phyloP scores from a whole-genome alignment of 2,329 filamentous ascomycete genomes.

The Malbranchea zuffiana region DNA sequence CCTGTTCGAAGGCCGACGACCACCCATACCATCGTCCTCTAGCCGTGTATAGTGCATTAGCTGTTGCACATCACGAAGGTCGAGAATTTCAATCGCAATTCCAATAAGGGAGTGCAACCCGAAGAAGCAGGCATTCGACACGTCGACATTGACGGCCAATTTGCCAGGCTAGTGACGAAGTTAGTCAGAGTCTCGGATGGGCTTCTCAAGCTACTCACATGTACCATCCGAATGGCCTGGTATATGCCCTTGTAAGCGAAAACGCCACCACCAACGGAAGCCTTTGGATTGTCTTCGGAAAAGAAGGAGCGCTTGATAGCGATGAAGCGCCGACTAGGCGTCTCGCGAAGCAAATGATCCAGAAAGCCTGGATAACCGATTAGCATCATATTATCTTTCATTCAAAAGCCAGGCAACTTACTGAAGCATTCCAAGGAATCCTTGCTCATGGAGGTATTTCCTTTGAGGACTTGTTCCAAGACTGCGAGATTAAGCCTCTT shows the following conservation, averaged over 20 bases:
- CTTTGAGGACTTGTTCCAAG: slow-evolving; percentile 55
- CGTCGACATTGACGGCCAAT: slow-evolving; percentile 77
- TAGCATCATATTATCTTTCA: slow-evolving; percentile 3
- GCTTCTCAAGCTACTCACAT: slow-evolving; percentile 33
- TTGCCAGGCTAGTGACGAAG: slow-evolving; percentile 41
- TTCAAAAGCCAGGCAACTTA: slow-evolving; percentile 26
- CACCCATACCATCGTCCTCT: slow-evolving; percentile 20
- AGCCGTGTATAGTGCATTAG: slow-evolving; percentile 21
- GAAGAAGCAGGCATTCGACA: slow-evolving; percentile 89
- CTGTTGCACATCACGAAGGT: slow-evolving; percentile 23
- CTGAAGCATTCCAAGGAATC: slow-evolving; percentile 67
- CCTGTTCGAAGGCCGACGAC: slow-evolving; percentile 14
- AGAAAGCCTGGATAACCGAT: slow-evolving; percentile 52
- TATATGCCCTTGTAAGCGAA: slow-evolving; percentile 85
- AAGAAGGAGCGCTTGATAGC: slow-evolving; percentile 80
- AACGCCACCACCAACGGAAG: slow-evolving; percentile 52
- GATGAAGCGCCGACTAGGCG: slow-evolving; percentile 56
- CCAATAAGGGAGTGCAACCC: slow-evolving; percentile 32
- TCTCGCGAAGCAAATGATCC: slow-evolving; percentile 76
- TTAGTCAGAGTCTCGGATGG: not conserved
- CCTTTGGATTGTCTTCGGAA: slow-evolving; percentile 39
- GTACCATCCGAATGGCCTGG: slow-evolving; percentile 66
- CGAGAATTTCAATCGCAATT: slow-evolving; percentile 26
- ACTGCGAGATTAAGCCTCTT: slow-evolving; percentile 57
- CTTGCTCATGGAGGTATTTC: slow-evolving; percentile 51